Conservation (phyloP, 2,329 filamentous ascomycete species). For the Ceratocystis destructans region DNA sequence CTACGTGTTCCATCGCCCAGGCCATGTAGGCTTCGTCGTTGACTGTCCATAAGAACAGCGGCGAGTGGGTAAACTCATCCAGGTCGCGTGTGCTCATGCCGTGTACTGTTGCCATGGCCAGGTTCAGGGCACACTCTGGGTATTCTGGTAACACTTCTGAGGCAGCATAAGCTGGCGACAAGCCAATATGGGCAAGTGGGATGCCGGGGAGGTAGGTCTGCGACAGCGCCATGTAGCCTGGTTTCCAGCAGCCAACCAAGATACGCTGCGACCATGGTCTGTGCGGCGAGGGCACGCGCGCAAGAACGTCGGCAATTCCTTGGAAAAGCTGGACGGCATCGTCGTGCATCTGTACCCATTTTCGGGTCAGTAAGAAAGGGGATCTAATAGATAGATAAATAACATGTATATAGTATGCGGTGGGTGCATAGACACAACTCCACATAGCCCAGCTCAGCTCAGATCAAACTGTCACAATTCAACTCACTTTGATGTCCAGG, state of each 20-base stretch:
- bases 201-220: slow-evolving; percentile 48
- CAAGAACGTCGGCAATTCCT: slow-evolving; percentile 51
- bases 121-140: slow-evolving; percentile 65
- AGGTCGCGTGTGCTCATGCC: slow-evolving; percentile 45
- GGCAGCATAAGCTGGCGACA: slow-evolving; percentile 52
- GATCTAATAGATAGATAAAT: not conserved
- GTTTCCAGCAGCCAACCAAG: slow-evolving; percentile 71
- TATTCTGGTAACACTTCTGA: slow-evolving; percentile 49
- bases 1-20: slow-evolving; percentile 47
- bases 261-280: slow-evolving; percentile 59
- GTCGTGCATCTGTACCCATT: slow-evolving; percentile 45
- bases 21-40: slow-evolving; percentile 68
- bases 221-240: slow-evolving; percentile 54
- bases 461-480: too few relatives aligned
- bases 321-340: slow-evolving; percentile 56
- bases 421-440: too few relatives aligned
- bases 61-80: slow-evolving; percentile 35
- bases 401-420: not conserved
- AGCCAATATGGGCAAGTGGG: slow-evolving; percentile 53
- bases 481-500: slow-evolving; percentile 69
- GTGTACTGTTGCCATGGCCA: slow-evolving; percentile 46
- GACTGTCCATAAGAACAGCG: slow-evolving; percentile 73
- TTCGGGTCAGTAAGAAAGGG: not conserved
- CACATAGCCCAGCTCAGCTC: too few relatives aligned
- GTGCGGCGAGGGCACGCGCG: slow-evolving; percentile 33